Percentiles rank a stretch among this genome's conserved stretches.
These are phyloP conservation scores for Pythium myriotylum DNA, from an alignment of 352 stramenopile species.

Conservation along the genomic window DNA sequence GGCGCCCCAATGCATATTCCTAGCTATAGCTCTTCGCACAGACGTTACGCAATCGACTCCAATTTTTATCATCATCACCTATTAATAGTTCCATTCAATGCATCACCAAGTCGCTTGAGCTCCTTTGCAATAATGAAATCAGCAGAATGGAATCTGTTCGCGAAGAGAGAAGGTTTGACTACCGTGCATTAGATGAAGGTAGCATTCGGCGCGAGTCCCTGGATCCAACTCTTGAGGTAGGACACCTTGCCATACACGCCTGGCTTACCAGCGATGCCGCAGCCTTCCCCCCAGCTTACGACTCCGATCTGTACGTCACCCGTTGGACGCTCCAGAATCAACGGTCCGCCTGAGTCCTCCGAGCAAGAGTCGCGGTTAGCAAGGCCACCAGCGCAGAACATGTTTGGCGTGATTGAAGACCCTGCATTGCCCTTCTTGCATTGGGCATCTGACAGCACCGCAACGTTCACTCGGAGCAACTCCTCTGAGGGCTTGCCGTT, in stretches of 20 bases:
- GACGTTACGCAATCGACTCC: no score
- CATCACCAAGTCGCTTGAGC: no score
- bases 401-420: slow-evolving; percentile 4
- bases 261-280: slow-evolving; percentile 6
- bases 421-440: slow-evolving; percentile 1
- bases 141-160: no score
- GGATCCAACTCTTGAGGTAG: slow-evolving; percentile 1
- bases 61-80: no score
- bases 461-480: slow-evolving; percentile 2
- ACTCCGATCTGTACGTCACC: slow-evolving; percentile 20
- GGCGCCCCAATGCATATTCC: no score
- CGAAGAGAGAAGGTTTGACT: no score
- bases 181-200: no score
- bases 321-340: slow-evolving; percentile 10
- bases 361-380: slow-evolving; percentile 24
- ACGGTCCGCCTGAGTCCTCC: slow-evolving; percentile 30
- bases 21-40: no score
- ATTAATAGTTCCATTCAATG: no score
- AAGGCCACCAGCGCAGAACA: slow-evolving; percentile 21
- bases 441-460: not conserved
- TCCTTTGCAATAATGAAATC: no score
- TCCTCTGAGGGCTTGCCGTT: slow-evolving; percentile 2
- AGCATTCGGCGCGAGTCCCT: slow-evolving; percentile 1
- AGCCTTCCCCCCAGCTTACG: slow-evolving; percentile 25
- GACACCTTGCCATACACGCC: slow-evolving; percentile 20